A percentile compares a stretch with the other conserved stretches of the same genome.
phyloP scores from a whole-genome alignment of 768 basidiomycete genomes.

The Naganishia friedmannii region DNA sequence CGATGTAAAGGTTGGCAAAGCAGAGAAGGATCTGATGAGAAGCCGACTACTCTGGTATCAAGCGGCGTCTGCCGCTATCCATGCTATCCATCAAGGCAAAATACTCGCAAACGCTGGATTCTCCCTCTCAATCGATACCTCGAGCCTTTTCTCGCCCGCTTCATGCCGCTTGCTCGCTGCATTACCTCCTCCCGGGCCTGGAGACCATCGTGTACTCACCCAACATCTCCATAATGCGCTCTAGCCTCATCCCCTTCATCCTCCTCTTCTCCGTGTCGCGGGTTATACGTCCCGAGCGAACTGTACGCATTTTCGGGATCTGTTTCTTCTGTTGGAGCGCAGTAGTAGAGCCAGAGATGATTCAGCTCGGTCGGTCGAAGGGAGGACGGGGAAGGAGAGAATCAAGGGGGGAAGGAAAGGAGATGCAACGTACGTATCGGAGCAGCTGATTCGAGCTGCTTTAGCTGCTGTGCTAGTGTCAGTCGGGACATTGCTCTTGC shows the following conservation, averaged over 20 bases:
- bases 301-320: conserved; percentile 67
- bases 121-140: too few relatives aligned
- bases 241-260: conserved; percentile 56
- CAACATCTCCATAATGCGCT: conserved; percentile 82
- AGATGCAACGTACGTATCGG: conserved; percentile 60
- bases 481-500: conserved; percentile 19
- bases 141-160: too few relatives aligned
- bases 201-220: too few relatives aligned
- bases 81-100: too few relatives aligned
- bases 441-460: conserved; percentile 68
- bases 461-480: conserved; percentile 66
- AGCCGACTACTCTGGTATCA: too few relatives aligned
- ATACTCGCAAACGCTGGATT: too few relatives aligned
- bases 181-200: too few relatives aligned
- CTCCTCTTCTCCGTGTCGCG: conserved; percentile 42
- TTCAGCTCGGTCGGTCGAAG: conserved; percentile 15
- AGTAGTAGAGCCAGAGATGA: conserved; percentile 9
- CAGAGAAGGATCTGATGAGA: too few relatives aligned
- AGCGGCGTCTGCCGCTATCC: too few relatives aligned
- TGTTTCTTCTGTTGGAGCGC: conserved; percentile 59
- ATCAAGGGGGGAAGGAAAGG: too few relatives aligned
- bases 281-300: conserved; percentile 56
- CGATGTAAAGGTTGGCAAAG: too few relatives aligned
- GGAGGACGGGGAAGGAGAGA: conserved; percentile 13
- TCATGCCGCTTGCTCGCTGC: too few relatives aligned